phyloP scores from a whole-genome alignment of 768 basidiomycete genomes.

The Suillus occidentalis region DNA sequence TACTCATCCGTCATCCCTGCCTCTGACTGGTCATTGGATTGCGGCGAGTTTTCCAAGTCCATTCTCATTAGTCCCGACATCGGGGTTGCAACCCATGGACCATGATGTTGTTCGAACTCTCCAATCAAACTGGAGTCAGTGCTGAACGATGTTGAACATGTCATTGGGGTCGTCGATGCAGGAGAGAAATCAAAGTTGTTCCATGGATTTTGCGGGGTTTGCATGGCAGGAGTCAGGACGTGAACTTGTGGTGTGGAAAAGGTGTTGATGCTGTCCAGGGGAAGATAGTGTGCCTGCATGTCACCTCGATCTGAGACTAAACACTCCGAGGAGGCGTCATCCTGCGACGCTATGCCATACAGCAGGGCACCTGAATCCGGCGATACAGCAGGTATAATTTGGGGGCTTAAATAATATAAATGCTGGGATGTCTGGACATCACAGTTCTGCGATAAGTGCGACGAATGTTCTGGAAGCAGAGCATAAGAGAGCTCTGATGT shows the following conservation, averaged over 20 bases:
- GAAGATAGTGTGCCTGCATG: not conserved
- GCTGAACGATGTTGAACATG: constrained; percentile 2
- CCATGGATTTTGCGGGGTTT: constrained; percentile 1
- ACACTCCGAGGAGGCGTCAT: no score
- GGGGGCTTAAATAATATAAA: not conserved
- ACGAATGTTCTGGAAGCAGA: not conserved
- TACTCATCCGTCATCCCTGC: not conserved
- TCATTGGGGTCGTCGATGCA: not conserved
- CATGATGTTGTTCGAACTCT: not conserved
- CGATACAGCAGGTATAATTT: not conserved
- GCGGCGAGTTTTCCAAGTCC: not conserved
- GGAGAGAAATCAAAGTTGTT: not conserved
- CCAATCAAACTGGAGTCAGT: not conserved
- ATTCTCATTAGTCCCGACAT: not conserved
- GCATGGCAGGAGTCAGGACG: not conserved
- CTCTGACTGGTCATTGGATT: not conserved
- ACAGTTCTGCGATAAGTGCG: not conserved
- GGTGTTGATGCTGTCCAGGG: no score
- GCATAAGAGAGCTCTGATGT: constrained; percentile 5
- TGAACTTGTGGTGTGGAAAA: not conserved
- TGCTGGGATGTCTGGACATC: not conserved
- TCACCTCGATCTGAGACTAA: not conserved
- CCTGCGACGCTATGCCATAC: not conserved
- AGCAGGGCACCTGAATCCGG: not conserved
- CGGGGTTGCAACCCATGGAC: not conserved